Evolutionary conservation across 2,329 filamentous ascomycete genomes (phyloP), one percentile per base, ranked within the genome.

Genomic region (Cytospora mali): DNA sequence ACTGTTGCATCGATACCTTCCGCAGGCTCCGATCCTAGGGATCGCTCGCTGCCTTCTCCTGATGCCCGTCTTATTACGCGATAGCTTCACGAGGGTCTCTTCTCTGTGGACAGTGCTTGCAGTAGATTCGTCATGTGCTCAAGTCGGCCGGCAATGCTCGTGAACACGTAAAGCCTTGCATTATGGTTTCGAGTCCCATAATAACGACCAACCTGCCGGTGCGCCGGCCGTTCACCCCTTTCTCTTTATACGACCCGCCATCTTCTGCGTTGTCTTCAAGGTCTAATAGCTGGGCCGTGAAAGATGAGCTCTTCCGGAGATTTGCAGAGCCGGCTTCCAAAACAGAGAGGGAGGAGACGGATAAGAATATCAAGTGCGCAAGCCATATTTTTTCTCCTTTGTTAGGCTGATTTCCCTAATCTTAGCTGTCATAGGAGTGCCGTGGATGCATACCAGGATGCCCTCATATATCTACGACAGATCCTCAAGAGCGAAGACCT

Each of bases 261-360:
- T 28, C 49, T 11, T 53, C 33, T 21, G 42, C 33, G 21, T 14
- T 59, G 14, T 53, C 58, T 4, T 61, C 58, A 13, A 55, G 58
- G 27, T 5, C 50, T n/a, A 28, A 49, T 23, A 56, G 58, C 25
- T 61, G 58, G 58, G 18, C 51, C 21, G 28, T 28, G 9, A 55
- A 28, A 25, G 68, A 60, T 58, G 66, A 67, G 39, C 28, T 66
- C 21, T 58, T 71, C 25, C 61, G 68, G n/a, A 66, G 69, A n/a
- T 70, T 70, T 52, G 69, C 69, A n/a, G 64, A 68, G 10, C 64
- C 69, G 9, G 66, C 69, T 2, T 53, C 58, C 29, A 58, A 64
- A 6, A 55, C 60, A 21, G 62, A 69, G 42, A 55, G 31, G 25
- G 52, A 61, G 25, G 29, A 23, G 5, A 63, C 66, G 27, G 54